Conservation (phyloP, 1,284 basidiomycete species). For the Coriolopsis trogii region DNA sequence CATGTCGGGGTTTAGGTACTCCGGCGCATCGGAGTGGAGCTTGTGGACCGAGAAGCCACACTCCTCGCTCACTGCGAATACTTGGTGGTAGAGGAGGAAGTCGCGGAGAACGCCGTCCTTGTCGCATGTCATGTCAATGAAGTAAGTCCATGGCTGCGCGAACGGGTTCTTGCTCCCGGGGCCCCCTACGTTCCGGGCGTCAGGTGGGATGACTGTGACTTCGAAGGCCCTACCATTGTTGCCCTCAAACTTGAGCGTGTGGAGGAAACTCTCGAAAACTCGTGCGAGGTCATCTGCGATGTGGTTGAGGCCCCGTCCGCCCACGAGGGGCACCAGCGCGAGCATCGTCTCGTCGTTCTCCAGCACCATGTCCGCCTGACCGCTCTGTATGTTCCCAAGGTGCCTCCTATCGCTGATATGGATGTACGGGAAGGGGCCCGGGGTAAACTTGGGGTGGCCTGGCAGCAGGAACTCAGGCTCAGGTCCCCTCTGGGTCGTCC, state of each 20-base stretch:
- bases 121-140: not conserved
- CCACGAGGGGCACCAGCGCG: not conserved
- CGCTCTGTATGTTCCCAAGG: not conserved
- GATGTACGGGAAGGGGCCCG: not conserved
- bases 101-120: not conserved
- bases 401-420: not conserved
- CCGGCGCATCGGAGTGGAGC: not conserved
- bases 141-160: constrained; percentile 9
- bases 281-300: not conserved
- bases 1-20: too few relatives aligned
- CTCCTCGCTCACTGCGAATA: not conserved
- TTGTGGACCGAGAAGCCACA: not conserved
- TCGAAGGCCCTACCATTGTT: not conserved
- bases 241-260: not conserved
- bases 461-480: too few relatives aligned
- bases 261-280: not conserved
- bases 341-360: not conserved
- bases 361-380: not conserved
- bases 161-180: constrained; percentile 1
- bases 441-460: too few relatives aligned
- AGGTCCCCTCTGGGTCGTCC: too few relatives aligned
- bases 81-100: constrained; percentile 5
- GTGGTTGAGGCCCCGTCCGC: not conserved
- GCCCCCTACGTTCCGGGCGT: not conserved
- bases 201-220: not conserved